Percentiles rank a stretch among this genome's conserved stretches.
Conservation (phyloP, 768 basidiomycete genomes). For the Sutorius australiensis region DNA sequence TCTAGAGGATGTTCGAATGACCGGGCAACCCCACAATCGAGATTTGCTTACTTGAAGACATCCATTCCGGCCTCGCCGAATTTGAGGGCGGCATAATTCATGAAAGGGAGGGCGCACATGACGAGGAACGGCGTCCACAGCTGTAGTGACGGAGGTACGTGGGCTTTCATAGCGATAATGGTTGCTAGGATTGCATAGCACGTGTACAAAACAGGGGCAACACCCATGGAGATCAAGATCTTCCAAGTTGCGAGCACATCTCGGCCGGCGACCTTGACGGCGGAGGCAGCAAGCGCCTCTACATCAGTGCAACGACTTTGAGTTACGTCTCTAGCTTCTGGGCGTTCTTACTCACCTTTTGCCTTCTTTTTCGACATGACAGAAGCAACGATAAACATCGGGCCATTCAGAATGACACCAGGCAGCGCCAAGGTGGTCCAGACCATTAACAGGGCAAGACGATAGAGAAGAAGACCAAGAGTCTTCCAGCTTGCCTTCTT, state of each 20-base stretch:
- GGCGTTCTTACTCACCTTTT: constrained; percentile 51
- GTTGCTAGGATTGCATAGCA: constrained; percentile 82
- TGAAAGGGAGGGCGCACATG: constrained; percentile 70
- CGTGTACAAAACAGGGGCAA: constrained; percentile 81
- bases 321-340: not conserved
- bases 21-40: not conserved
- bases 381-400: constrained; percentile 89
- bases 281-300: constrained; percentile 96
- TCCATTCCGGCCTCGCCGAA: constrained; percentile 99
- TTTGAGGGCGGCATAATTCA: constrained; percentile 91
- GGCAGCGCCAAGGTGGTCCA: constrained; percentile 88
- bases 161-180: constrained; percentile 62
- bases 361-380: constrained; percentile 86
- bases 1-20: constrained; percentile 39
- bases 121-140: constrained; percentile 78
- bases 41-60: constrained; percentile 80
- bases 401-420: constrained; percentile 86
- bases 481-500: constrained; percentile 86
- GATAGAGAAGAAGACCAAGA: constrained; percentile 77
- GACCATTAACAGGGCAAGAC: constrained; percentile 66
- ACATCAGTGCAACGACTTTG: not conserved
- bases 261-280: constrained; percentile 91
- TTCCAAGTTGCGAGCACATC: constrained; percentile 99
- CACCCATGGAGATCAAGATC: constrained; percentile 87
- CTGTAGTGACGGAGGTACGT: constrained; percentile 57